phyloP scores from a whole-genome alignment of 306 rosid genomes.

The Cucurbita maxima region DNA sequence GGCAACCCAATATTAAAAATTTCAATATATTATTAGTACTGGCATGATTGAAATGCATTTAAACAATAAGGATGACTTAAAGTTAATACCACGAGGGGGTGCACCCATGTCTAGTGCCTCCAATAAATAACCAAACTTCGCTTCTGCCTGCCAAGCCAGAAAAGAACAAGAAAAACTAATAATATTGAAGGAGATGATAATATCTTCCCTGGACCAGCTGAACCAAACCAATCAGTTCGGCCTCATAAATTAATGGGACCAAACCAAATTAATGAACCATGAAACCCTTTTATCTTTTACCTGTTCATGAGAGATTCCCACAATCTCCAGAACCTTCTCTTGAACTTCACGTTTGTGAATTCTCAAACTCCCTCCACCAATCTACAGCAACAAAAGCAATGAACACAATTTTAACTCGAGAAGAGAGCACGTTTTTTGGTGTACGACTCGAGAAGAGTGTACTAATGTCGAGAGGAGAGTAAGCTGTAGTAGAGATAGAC shows the following conservation, averaged over 20 bases:
- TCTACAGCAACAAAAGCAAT: conserved; percentile 28
- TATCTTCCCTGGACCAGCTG: not conserved
- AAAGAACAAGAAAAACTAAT: not conserved
- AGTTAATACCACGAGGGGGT: conserved; percentile 84
- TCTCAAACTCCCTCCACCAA: conserved; percentile 97
- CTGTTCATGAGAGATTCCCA: conserved; percentile 88
- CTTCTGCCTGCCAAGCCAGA: conserved; percentile 60
- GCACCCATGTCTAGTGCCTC: conserved; percentile 99
- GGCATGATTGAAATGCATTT: not conserved
- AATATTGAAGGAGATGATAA: not conserved
- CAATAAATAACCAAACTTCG: conserved; percentile 82
- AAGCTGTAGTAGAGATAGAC: not conserved
- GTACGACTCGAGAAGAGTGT: not conserved
- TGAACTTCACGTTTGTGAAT: conserved; percentile 75
- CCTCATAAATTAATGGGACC: not conserved
- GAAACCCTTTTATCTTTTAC: conserved; percentile 12
- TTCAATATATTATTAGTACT: not conserved
- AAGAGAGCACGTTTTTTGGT: no score
- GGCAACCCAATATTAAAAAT: not conserved
- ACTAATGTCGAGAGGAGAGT: not conserved
- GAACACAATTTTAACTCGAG: not conserved
- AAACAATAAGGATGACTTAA: not conserved
- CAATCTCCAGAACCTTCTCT: conserved; percentile 71
- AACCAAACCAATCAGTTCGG: not conserved
- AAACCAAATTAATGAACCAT: not conserved